Percentiles rank a stretch among this genome's conserved stretches.
Evolutionary conservation across 2,329 filamentous ascomycete species (phyloP).

Genomic region (Sclerotinia subarctica): DNA sequence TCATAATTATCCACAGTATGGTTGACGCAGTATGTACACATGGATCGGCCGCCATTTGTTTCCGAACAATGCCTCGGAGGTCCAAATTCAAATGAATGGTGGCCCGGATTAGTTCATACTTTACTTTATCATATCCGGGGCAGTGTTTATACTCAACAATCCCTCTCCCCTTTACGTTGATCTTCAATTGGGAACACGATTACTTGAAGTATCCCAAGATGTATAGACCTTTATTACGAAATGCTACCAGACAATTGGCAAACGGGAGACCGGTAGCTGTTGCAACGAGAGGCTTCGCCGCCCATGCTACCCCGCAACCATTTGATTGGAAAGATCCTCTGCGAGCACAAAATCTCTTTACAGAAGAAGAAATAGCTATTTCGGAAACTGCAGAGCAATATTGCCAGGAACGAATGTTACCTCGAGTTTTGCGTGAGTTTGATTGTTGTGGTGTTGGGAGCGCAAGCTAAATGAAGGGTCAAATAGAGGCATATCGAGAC

Average conservation of each 20-base stretch:
- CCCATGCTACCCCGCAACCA: slow-evolving; percentile 34
- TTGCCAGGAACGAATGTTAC: slow-evolving; percentile 84
- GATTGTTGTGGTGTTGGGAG: slow-evolving; percentile 20
- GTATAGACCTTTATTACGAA: slow-evolving; percentile 35
- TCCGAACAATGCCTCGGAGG: slow-evolving; percentile 21
- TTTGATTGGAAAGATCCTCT: slow-evolving; percentile 96
- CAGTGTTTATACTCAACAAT: neutral
- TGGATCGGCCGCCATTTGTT: slow-evolving; percentile 7
- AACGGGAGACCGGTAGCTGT: slow-evolving; percentile 24
- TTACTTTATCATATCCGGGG: neutral
- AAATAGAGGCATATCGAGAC: slow-evolving; percentile 75
- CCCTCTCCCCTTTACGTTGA: neutral
- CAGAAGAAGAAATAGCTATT: slow-evolving; percentile 88
- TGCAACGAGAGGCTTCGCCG: slow-evolving; percentile 33
- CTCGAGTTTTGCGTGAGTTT: slow-evolving; percentile 75
- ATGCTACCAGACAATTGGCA: slow-evolving; percentile 29
- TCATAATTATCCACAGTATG: no score
- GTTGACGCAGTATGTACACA: neutral
- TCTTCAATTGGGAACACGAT: neutral
- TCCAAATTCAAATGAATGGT: slow-evolving; percentile 2
- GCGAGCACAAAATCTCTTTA: slow-evolving; percentile 68
- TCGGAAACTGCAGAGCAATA: slow-evolving; percentile 88
- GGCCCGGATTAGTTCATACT: slow-evolving; percentile 9
- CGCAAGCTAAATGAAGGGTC: slow-evolving; percentile 15
- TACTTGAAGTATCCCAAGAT: slow-evolving; percentile 24